phyloP scores from a whole-genome alignment of 1,284 basidiomycete species.

The Fomes fomentarius region DNA sequence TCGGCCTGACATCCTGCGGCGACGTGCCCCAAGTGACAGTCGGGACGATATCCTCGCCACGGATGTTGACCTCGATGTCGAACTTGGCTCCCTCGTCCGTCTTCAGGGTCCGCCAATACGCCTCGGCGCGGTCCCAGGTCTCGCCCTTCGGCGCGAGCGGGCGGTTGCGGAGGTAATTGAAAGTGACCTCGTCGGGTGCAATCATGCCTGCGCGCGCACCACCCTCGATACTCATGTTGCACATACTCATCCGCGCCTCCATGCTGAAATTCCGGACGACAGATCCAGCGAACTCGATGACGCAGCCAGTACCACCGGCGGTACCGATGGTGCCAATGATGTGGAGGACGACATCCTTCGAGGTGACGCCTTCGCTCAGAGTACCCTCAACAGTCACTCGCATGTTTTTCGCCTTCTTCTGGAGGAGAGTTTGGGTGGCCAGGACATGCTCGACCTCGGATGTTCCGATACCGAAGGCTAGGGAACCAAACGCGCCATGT shows the following conservation, averaged over 20 bases:
- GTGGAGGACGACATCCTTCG: constrained; percentile 94
- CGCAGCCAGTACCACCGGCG: constrained; percentile 90
- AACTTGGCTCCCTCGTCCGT: constrained; percentile 90
- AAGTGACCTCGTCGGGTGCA: constrained; percentile 92
- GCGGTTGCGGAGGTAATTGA: constrained; percentile 85
- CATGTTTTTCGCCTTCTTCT: constrained; percentile 96
- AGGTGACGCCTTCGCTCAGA: constrained; percentile 86
- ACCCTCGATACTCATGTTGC: constrained; percentile 98
- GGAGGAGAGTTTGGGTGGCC: constrained; percentile 92
- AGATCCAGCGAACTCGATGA: constrained; percentile 93
- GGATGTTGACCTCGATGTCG: constrained; percentile 86
- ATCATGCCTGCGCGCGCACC: constrained; percentile 96
- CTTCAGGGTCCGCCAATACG: constrained; percentile 88
- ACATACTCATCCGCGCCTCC: constrained; percentile 97
- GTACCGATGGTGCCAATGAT: constrained; percentile 95
- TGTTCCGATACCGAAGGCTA: constrained; percentile 96
- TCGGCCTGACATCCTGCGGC: constrained; percentile 90
- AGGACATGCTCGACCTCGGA: constrained; percentile 98
- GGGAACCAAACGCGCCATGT: constrained; percentile 94
- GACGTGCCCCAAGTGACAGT: constrained; percentile 98
- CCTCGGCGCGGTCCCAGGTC: constrained; percentile 87
- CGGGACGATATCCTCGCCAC: constrained; percentile 89
- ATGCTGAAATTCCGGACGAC: constrained; percentile 92
- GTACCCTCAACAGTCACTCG: constrained; percentile 89
- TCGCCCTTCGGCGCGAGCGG: constrained; percentile 89